A percentile compares a stretch with the other conserved stretches of the same genome.
Evolutionary conservation across 129 eudicot genomes (phyloP).

Genomic region (sunflower (Helianthus annuus)): HanXRQr2.0-SUNRISE NC_035440.2:161083103-161083602

Average conservation of each 20-base stretch:
- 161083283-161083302: constrained; percentile 81
- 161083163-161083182: constrained; percentile 65
- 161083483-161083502: neutral
- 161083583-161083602: neutral
- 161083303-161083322: constrained; percentile 76
- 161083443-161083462: neutral
- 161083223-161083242: constrained; percentile 92
- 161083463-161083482: neutral
- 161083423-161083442: constrained; percentile 1
- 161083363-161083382: constrained; percentile 4
- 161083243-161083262: constrained; percentile 96
- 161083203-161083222: constrained; percentile 85
- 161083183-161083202: constrained; percentile 77
- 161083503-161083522: neutral
- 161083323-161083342: constrained; percentile 97
- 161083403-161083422: neutral
- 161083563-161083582: constrained; percentile 4
- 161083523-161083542: neutral
- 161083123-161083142: constrained; percentile 65
- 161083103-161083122: constrained; percentile 89
- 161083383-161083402: constrained; percentile 8
- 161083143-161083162: constrained; percentile 65
- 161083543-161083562: neutral
- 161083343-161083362: constrained; percentile 30
- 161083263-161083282: constrained; percentile 79